Evolutionary conservation across 768 basidiomycete genomes (phyloP).

Genomic region (Psilocybe subaeruginosa): DNA sequence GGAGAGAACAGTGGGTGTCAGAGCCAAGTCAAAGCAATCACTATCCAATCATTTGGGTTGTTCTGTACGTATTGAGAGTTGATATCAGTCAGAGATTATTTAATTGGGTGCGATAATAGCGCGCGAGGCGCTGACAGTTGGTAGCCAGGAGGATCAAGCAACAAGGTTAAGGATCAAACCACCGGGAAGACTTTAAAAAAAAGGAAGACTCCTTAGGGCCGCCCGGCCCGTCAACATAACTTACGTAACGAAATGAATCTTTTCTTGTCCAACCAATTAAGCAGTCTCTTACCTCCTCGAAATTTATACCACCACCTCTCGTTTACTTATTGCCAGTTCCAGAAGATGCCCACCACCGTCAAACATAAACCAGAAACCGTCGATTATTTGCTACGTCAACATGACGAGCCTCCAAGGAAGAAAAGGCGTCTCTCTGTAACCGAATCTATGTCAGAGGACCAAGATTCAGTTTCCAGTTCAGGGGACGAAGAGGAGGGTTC

Average conservation of each 20-base stretch:
- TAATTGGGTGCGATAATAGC: neutral
- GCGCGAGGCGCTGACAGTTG: neutral
- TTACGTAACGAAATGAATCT: neutral
- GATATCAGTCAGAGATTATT: neutral
- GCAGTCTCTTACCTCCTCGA: neutral
- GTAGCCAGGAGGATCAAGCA: neutral
- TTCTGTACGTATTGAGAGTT: too few species aligned
- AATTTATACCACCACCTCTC: too few species aligned
- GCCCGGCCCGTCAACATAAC: neutral
- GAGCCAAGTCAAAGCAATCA: too few species aligned
- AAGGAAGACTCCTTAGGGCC: neutral
- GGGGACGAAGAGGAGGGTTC: slow-evolving; percentile 15
- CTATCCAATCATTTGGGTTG: too few species aligned
- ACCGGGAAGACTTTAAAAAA: neutral
- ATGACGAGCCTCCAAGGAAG: slow-evolving; percentile 46
- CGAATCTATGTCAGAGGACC: slow-evolving; percentile 24
- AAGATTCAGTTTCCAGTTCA: slow-evolving; percentile 14
- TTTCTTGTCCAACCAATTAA: neutral
- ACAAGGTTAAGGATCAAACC: neutral
- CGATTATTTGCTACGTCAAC: slow-evolving; percentile 50
- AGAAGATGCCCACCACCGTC: slow-evolving; percentile 9
- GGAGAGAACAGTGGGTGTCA: too few species aligned
- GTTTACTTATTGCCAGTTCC: too few species aligned
- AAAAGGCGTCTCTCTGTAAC: slow-evolving; percentile 30
- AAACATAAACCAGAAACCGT: slow-evolving; percentile 26